A percentile compares a stretch with the other conserved stretches of the same genome.
These are phyloP conservation scores for Microstroma glucosiphilum DNA, from an alignment of 1,284 basidiomycete species.

Conservation along the genomic window DNA sequence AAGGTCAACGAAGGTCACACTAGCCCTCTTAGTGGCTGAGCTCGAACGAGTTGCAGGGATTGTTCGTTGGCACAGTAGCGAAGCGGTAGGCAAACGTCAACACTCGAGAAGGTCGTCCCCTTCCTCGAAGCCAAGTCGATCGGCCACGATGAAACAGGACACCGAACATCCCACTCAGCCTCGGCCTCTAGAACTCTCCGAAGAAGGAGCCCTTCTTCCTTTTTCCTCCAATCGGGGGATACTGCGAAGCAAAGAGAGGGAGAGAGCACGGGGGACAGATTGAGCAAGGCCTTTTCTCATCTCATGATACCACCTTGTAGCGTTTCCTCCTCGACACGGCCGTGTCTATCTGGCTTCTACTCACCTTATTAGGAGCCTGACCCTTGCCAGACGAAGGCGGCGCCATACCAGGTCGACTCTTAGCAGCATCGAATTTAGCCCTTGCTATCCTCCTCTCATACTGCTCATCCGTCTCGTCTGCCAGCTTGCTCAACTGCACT, in stretches of 20 bases:
- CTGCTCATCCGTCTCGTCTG: conserved; percentile 12
- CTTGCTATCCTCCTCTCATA: neutral
- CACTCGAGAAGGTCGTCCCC: no score
- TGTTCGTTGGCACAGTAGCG: no score
- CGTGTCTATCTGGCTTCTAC: conserved; percentile 1
- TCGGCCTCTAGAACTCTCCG: conserved; percentile 7
- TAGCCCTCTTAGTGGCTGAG: no score
- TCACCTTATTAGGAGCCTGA: conserved; percentile 17
- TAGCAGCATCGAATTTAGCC: conserved; percentile 10
- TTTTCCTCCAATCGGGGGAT: conserved; percentile 5
- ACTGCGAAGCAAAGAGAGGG: neutral
- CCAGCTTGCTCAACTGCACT: neutral
- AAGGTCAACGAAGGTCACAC: no score
- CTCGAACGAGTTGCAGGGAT: no score
- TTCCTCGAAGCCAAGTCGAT: no score
- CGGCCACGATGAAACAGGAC: no score
- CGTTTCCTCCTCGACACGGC: neutral
- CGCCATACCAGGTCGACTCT: neutral
- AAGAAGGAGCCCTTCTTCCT: conserved; percentile 9
- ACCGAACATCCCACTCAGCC: neutral
- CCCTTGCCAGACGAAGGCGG: conserved; percentile 9
- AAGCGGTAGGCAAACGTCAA: no score
- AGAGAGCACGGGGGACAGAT: neutral
- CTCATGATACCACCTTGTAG: no score
- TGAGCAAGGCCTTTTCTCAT: neutral